phyloP scores from a whole-genome alignment of 2,329 filamentous ascomycete genomes.

The Drechmeria coniospora region DNA sequence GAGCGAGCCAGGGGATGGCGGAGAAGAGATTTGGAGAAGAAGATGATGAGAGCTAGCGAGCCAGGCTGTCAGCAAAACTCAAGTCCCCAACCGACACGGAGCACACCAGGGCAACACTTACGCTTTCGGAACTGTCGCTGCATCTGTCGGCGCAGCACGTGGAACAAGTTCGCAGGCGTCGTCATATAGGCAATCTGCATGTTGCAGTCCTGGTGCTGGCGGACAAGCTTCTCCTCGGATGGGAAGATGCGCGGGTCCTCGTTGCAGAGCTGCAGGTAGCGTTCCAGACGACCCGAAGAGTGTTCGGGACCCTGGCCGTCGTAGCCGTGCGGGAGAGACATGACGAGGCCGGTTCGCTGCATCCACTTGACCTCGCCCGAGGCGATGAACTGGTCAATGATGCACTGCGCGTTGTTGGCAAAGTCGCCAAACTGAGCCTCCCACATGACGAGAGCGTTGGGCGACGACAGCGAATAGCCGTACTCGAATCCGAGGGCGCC shows the following conservation, averaged over 20 bases:
- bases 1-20: conserved; percentile 89
- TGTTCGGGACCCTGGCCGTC: conserved; percentile 97
- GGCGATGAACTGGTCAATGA: conserved; percentile 97
- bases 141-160: conserved; percentile 92
- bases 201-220: conserved; percentile 98
- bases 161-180: conserved; percentile 91
- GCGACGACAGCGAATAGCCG: conserved; percentile 91
- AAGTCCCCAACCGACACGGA: neutral
- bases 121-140: conserved; percentile 98
- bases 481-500: conserved; percentile 90
- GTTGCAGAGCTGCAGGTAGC: conserved; percentile 93
- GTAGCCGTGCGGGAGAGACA: conserved; percentile 94
- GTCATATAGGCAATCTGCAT: conserved; percentile 98
- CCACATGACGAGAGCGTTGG: conserved; percentile 97
- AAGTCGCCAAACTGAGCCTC: conserved; percentile 99
- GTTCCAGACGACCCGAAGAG: conserved; percentile 92
- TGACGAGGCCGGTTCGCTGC: conserved; percentile 88
- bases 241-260: conserved; percentile 94
- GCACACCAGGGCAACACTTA: conserved; percentile 32
- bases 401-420: conserved; percentile 97
- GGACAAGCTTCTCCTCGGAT: conserved; percentile 70
- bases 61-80: conserved; percentile 1
- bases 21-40: conserved; percentile 96
- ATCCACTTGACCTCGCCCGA: conserved; percentile 98
- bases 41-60: conserved; percentile 65